Evolutionary conservation across 768 basidiomycete genomes (phyloP), one percentile per base, ranked within the genome.

Genomic region (Suillus cothurnatus): DNA sequence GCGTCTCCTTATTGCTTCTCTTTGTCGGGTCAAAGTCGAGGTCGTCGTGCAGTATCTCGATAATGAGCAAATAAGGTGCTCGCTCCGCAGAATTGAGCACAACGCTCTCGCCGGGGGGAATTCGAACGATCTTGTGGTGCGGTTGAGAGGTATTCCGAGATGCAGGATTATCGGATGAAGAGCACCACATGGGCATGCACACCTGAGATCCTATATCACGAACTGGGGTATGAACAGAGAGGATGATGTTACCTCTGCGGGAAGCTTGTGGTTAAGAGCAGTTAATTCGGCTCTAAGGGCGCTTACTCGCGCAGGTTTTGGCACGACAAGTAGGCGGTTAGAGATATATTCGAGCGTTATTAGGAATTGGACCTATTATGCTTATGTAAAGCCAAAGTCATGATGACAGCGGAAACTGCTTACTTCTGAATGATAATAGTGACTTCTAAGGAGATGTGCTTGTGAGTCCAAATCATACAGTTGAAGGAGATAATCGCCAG

Each of bases 61-160:
- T 86, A 66, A 96, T 84, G 28, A 99, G 85, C 23, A 99, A 83
- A 74, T 93, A 99, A 6, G 97, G 97, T 0, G 95, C 95, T 41
- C 93, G 86, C 77, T 99, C 96, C 4, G 97, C 97, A 23, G 97
- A 99, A 74, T 99, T 99, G 32, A 99, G 85, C 12, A 99, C 97
- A 53, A 99, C 97, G 64, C 94, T 92, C 80, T 99, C 97, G 17
- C 96, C 94, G 3, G 97, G 97, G 14, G 97, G 96, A 72, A 99
- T 97, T 68, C 97, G 89, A 60, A 99, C 95, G 61, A 99, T 94
- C 50, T 94, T 90, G 74, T 98, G 95, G 74, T 99, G 97, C 6
- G 92, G 87, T 71, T 86, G 81, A 7, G 84, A 81, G 47, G 59
- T 56, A 81, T 77, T 45, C 77, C 75, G 36, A 55, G 56, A 77